Conservation (phyloP, 2,329 filamentous ascomycete genomes). For the Fusarium tricinctum region DNA sequence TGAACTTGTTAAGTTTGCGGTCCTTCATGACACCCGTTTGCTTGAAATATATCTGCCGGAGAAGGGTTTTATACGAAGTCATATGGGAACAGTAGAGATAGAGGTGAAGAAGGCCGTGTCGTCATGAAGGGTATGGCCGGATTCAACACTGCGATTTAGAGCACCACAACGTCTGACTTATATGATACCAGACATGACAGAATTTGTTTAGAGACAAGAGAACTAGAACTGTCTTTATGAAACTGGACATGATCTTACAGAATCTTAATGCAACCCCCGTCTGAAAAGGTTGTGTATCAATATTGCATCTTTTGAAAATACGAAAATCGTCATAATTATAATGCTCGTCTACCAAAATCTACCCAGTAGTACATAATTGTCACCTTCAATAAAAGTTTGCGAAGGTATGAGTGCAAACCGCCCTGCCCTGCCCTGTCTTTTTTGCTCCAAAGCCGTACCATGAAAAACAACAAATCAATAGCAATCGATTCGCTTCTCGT, state of each 20-base stretch:
- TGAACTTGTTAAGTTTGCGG: neutral
- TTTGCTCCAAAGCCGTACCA: conserved; percentile 30
- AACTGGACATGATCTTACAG: neutral
- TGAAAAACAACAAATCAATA: conserved; percentile 1
- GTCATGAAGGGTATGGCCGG: neutral
- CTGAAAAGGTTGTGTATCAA: neutral
- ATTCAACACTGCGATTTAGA: neutral
- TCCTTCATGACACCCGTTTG: neutral
- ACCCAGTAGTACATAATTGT: conserved; percentile 12
- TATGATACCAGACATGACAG: neutral
- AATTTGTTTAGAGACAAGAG: neutral
- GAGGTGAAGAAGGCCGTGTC: neutral
- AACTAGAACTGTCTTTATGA: neutral
- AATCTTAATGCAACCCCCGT: neutral
- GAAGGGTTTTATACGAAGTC: neutral
- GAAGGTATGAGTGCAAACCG: conserved; percentile 22
- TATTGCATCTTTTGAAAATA: neutral
- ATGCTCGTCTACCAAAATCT: conserved; percentile 18
- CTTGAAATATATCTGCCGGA: neutral
- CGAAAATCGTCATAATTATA: conserved; percentile 8
- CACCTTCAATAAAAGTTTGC: conserved; percentile 2
- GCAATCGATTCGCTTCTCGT: conserved; percentile 23
- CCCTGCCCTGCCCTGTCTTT: conserved; percentile 1
- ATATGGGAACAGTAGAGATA: neutral
- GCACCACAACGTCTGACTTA: neutral